A percentile compares a stretch with the other conserved stretches of the same genome.
These are phyloP conservation scores for Naganishia friedmannii DNA, from an alignment of 768 basidiomycete species.

Conservation along the genomic window DNA sequence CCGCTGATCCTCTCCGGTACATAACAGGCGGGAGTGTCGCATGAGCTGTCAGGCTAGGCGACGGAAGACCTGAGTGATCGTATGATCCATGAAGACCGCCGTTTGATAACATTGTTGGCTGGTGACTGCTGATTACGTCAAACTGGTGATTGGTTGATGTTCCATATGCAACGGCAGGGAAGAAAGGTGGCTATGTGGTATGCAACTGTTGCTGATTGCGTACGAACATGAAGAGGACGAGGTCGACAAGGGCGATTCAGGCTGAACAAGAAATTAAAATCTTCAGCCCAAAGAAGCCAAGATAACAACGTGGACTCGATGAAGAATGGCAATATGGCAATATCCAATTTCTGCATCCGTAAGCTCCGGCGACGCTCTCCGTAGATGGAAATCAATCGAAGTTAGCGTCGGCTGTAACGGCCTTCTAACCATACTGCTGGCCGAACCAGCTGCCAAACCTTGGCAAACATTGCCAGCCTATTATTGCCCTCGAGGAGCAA, in stretches of 20 bases:
- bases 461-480: too few relatives aligned
- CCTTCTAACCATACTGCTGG: not conserved
- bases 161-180: not conserved
- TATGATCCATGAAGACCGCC: constrained; percentile 14
- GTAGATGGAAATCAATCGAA: not conserved
- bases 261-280: not conserved
- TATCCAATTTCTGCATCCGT: constrained; percentile 22
- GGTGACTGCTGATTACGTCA: not conserved
- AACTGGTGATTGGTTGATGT: too few relatives aligned
- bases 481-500: too few relatives aligned
- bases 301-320: constrained; percentile 7
- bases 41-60: not conserved
- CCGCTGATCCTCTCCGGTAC: constrained; percentile 9
- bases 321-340: constrained; percentile 1
- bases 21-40: constrained; percentile 6
- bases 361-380: not conserved
- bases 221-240: not conserved
- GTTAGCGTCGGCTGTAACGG: not conserved
- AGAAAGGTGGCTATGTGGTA: not conserved
- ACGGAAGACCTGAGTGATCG: constrained; percentile 6
- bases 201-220: not conserved
- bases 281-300: not conserved
- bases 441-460: not conserved
- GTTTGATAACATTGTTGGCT: not conserved
- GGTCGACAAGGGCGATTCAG: not conserved